phyloP scores from a whole-genome alignment of 306 rosid species.

The Betula pendula region DNA sequence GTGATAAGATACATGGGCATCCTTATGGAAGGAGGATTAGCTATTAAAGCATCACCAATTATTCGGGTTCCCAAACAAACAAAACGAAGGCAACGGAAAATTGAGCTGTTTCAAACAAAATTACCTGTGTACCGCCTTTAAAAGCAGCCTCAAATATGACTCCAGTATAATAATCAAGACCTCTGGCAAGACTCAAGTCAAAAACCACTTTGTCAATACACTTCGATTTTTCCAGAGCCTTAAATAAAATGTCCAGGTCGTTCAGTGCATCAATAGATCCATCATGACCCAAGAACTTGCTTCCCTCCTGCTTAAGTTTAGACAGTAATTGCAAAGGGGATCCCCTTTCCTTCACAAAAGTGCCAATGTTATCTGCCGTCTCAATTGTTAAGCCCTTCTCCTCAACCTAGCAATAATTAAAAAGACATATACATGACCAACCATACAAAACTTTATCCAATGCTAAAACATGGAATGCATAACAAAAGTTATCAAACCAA shows the following conservation, averaged over 20 bases:
- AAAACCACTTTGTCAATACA: constrained; percentile 71
- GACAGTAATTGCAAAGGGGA: constrained; percentile 65
- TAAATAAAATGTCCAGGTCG: constrained; percentile 79
- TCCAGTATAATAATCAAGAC: constrained; percentile 96
- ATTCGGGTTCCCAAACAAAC: neutral
- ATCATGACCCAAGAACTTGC: constrained; percentile 57
- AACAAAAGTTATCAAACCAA: neutral
- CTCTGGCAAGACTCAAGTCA: constrained; percentile 98
- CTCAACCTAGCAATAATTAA: constrained; percentile 63
- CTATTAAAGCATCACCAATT: neutral
- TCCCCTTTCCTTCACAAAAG: constrained; percentile 81
- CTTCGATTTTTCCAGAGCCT: constrained; percentile 70
- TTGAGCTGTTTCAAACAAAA: neutral
- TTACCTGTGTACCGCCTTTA: constrained; percentile 86
- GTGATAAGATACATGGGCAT: neutral
- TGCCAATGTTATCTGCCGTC: constrained; percentile 79
- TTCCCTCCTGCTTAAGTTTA: constrained; percentile 68
- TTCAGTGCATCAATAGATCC: constrained; percentile 67
- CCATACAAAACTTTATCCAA: constrained; percentile 4
- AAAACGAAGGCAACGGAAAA: constrained; percentile 4
- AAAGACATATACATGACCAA: constrained; percentile 19
- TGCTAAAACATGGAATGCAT: neutral
- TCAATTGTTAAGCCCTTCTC: constrained; percentile 78
- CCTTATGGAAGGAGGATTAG: neutral
- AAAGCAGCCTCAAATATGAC: constrained; percentile 91